Percentiles rank a stretch among this genome's conserved stretches.
Conservation (phyloP, 2,329 filamentous ascomycete species). For the Elsinoe ampelina region DNA sequence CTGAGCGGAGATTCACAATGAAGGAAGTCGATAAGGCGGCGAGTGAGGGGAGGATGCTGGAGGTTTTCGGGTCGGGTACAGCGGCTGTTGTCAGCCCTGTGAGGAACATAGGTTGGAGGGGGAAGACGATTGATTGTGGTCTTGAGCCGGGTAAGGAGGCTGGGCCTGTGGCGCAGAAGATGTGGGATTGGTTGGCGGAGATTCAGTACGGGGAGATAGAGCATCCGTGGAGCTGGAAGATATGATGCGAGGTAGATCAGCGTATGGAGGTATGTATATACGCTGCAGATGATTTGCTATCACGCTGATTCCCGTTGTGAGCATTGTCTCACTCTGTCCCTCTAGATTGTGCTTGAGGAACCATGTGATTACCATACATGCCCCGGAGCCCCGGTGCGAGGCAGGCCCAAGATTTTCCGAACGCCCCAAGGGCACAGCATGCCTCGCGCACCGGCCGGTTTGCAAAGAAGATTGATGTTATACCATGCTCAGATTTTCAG, state of each 20-base stretch:
- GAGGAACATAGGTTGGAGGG: constrained; percentile 80
- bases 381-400: no score
- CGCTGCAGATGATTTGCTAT: no score
- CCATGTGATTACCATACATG: no score
- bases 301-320: no score
- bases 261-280: no score
- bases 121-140: constrained; percentile 71
- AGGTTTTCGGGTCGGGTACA: constrained; percentile 90
- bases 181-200: constrained; percentile 95
- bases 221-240: constrained; percentile 70
- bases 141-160: constrained; percentile 74
- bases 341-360: no score
- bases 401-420: no score
- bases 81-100: constrained; percentile 91
- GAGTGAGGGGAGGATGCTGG: constrained; percentile 74
- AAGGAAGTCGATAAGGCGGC: constrained; percentile 71
- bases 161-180: constrained; percentile 70
- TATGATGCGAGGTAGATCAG: neutral
- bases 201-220: constrained; percentile 93
- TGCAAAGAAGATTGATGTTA: no score
- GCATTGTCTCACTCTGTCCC: no score
- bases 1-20: constrained; percentile 90
- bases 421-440: no score
- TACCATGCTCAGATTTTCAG: no score
- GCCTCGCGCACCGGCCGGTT: no score